Evolutionary conservation across 345 rosid species (phyloP).

Genomic region (Corchorus capsularis): DNA sequence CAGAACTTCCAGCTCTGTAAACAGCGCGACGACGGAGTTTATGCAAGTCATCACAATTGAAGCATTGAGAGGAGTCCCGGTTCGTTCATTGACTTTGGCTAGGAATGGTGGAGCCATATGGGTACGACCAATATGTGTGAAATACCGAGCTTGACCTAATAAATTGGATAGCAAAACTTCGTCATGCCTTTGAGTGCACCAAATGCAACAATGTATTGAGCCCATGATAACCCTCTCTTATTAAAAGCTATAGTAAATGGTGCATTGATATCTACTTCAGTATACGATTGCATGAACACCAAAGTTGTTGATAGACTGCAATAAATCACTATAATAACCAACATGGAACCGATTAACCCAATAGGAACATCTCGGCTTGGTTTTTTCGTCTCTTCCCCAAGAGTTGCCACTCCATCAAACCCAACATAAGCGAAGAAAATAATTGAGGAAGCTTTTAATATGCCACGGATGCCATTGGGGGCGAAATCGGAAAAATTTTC

Average conservation of each 20-base stretch:
- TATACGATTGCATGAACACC: slow-evolving; percentile 55
- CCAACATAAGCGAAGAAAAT: slow-evolving; percentile 71
- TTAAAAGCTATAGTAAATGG: slow-evolving; percentile 63
- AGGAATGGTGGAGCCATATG: slow-evolving; percentile 70
- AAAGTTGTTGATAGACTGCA: slow-evolving; percentile 50
- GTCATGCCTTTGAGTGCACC: slow-evolving; percentile 81
- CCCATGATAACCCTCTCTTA: slow-evolving; percentile 57
- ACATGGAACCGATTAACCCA: slow-evolving; percentile 67
- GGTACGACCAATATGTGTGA: slow-evolving; percentile 65
- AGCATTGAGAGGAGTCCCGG: slow-evolving; percentile 63
- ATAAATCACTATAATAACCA: slow-evolving; percentile 37
- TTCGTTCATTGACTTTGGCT: slow-evolving; percentile 46
- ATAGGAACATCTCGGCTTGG: slow-evolving; percentile 66
- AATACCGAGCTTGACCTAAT: slow-evolving; percentile 62
- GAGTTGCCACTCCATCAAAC: slow-evolving; percentile 60
- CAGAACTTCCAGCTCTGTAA: slow-evolving; percentile 52
- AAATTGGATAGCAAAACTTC: slow-evolving; percentile 48
- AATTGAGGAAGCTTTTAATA: slow-evolving; percentile 52
- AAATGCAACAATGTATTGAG: slow-evolving; percentile 58
- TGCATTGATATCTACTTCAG: slow-evolving; percentile 50
- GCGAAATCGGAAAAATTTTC: slow-evolving; percentile 42
- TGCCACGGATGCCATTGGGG: slow-evolving; percentile 53
- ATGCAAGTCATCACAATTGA: slow-evolving; percentile 49
- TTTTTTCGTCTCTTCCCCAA: slow-evolving; percentile 69
- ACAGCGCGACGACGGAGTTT: slow-evolving; percentile 53